Evolutionary conservation across 1,284 basidiomycete genomes (phyloP), one percentile per base, ranked within the genome.

Genomic region (Cryptococcus depauperatus): DNA sequence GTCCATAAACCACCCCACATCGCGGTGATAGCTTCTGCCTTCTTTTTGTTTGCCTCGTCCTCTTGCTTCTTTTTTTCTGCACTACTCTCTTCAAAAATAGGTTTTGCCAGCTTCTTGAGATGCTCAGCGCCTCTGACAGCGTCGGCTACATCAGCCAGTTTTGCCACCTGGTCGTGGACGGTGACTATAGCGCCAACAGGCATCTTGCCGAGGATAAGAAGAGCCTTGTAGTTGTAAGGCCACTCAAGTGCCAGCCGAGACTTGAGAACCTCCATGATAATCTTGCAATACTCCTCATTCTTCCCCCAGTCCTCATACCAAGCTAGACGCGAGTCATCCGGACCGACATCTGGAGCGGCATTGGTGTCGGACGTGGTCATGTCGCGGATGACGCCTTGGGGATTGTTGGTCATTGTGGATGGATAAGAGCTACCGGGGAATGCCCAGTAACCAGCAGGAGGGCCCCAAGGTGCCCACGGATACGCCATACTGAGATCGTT

Each of bases 151-250:
- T 57, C 55, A 25, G 47, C 38, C 9, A 64, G 34, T 16, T 55
- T 55, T 3, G 38, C 50, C 35, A 67, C 37, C 27, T 57, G 54
- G 30, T 60, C 62, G 29, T 54, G 42, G 8, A 62, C 14, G 4
- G 22, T 52, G 4, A 52, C 37, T n/a, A 62, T 41, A 16, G 52
- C 57, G 3, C 28, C 26, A 3, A 43, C 45, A 3, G 61, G 59
- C 49, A 64, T 52, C 28, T 53, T 45, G 6, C 27, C 33, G 22
- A 62, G 54, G 1, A 61, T 21, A n/a, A 62, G 56, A 18, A 69
- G 54, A 2, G 61, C 64, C 44, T 65, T 64, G 55, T 65, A 66
- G 46, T 62, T 62, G 55, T 59, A 59, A 3, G 66, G 66, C 66
- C 66, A 69, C 3, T 37, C 44, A 3, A 59, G 50, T n/a, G 51